Evolutionary conservation across 1,284 basidiomycete genomes (phyloP).

Genomic region (Rhodofomes roseus): DNA sequence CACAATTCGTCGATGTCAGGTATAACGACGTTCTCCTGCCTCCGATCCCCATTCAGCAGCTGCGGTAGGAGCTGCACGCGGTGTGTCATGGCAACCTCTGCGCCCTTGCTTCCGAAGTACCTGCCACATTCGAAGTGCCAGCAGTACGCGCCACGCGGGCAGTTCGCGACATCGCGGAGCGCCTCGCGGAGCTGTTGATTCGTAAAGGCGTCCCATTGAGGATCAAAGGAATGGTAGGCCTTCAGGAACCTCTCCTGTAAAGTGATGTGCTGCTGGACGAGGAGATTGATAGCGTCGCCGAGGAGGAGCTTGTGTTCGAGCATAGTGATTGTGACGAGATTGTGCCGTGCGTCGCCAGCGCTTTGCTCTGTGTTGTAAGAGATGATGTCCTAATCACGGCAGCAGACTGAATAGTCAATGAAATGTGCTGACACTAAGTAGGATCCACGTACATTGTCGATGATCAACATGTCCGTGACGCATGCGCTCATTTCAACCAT

Average conservation of each 20-base stretch:
- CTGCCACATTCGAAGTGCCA: not conserved
- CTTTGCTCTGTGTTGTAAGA: constrained; percentile 38
- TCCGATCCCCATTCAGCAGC: not conserved
- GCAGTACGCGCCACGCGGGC: not conserved
- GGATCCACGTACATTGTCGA: constrained; percentile 27
- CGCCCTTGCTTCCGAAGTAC: not conserved
- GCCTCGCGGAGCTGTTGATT: not conserved
- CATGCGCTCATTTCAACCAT: constrained; percentile 23
- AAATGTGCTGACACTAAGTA: not conserved
- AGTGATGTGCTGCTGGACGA: constrained; percentile 11
- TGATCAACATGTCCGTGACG: constrained; percentile 15
- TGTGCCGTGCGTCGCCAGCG: constrained; percentile 30
- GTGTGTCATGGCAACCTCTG: not conserved
- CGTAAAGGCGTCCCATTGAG: not conserved
- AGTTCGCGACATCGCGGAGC: not conserved
- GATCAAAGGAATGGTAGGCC: not conserved
- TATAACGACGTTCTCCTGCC: not conserved
- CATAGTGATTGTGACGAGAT: constrained; percentile 33
- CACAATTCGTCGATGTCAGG: not conserved
- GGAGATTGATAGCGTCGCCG: constrained; percentile 17
- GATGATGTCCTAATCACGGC: constrained; percentile 27
- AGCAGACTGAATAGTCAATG: not conserved
- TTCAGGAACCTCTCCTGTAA: constrained; percentile 11
- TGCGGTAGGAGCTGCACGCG: not conserved
- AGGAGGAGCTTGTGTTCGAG: constrained; percentile 17